phyloP scores from a whole-genome alignment of 2,329 filamentous ascomycete genomes.

The Botrytis aclada region DNA sequence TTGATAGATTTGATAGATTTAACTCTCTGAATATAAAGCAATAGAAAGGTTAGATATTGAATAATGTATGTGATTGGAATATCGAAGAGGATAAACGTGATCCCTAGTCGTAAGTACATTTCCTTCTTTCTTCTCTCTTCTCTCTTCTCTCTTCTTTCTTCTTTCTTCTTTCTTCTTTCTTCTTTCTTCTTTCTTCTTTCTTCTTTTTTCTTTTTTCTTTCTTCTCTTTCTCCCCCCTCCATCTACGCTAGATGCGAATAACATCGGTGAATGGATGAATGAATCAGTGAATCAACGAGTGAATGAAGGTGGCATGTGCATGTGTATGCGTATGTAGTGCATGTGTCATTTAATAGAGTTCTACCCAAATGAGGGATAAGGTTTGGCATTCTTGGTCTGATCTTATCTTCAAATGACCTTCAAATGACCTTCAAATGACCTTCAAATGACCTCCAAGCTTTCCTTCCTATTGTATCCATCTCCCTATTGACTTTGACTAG shows the following conservation, averaged over 20 bases:
- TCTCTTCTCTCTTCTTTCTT: too few relatives aligned
- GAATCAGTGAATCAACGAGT: background rate
- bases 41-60: background rate
- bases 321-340: background rate
- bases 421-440: background rate
- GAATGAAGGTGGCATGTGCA: background rate
- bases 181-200: too few relatives aligned
- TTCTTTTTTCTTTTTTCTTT: too few relatives aligned
- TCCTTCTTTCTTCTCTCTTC: too few relatives aligned
- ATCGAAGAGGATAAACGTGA: too few relatives aligned
- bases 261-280: background rate
- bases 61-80: background rate
- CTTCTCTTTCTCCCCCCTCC: too few relatives aligned
- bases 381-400: background rate
- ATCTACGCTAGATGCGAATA: background rate
- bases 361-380: background rate
- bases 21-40: background rate
- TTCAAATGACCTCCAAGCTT: background rate
- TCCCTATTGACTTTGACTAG: too few relatives aligned
- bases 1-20: background rate
- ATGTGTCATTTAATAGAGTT: background rate
- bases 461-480: background rate
- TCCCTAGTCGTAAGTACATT: too few relatives aligned
- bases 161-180: too few relatives aligned
- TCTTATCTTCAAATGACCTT: background rate